Evolutionary conservation across 1,139 yeast species (phyloP).

Genomic region (Scheffersomyces segobiensis): DNA sequence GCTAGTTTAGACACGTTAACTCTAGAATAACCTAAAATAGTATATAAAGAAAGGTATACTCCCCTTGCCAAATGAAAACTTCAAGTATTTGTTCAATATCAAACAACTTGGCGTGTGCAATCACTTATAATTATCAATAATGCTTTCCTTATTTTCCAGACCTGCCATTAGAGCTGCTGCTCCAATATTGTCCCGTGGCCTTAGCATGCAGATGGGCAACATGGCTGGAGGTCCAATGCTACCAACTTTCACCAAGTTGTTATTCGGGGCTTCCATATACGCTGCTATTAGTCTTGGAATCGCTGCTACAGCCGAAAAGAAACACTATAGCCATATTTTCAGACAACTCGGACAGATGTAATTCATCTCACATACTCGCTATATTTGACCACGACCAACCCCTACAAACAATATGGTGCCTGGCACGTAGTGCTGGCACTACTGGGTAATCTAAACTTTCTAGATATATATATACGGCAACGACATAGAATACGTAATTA

Average conservation of each 20-base stretch:
- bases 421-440: neutral
- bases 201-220: neutral
- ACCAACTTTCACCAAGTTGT: neutral
- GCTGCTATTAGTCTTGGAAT: constrained; percentile 18
- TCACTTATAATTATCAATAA: neutral
- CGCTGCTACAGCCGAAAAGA: constrained; percentile 25
- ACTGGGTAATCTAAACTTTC: neutral
- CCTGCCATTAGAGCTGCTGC: neutral
- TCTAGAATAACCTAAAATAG: neutral
- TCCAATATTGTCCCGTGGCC: neutral
- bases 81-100: neutral
- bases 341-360: constrained; percentile 23
- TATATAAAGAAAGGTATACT: neutral
- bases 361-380: neutral
- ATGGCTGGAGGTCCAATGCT: neutral
- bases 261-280: neutral
- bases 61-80: neutral
- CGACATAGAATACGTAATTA: neutral
- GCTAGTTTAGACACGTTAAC: too few relatives aligned
- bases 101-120: neutral
- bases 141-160: constrained; percentile 4
- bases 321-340: constrained; percentile 23
- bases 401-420: neutral
- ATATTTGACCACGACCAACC: neutral
- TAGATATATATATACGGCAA: neutral